Evolutionary conservation across 768 basidiomycete genomes (phyloP).

Genomic region (Pulveroboletus sp.): DNA sequence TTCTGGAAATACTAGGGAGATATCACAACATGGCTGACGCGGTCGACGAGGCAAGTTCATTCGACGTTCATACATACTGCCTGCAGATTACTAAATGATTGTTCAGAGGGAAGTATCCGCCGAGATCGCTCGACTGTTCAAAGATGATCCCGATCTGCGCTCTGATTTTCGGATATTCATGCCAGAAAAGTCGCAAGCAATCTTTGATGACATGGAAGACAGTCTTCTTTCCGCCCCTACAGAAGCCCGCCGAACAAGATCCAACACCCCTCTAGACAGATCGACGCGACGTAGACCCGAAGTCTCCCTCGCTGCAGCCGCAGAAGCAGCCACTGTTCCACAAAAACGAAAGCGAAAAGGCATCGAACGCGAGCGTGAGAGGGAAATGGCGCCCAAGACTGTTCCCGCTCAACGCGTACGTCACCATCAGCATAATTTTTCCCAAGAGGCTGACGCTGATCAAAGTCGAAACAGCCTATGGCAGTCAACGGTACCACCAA

Average conservation of each 20-base stretch:
- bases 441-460: conserved; percentile 6
- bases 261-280: conserved; percentile 32
- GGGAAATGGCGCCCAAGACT: conserved; percentile 28
- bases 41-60: conserved; percentile 52
- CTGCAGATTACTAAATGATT: background rate
- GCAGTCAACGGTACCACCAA: conserved; percentile 17
- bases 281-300: conserved; percentile 47
- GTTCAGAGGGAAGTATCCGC: conserved; percentile 60
- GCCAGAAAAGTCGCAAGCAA: conserved; percentile 54
- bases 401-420: conserved; percentile 26
- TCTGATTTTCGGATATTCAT: conserved; percentile 76
- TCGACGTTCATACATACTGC: conserved; percentile 6
- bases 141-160: conserved; percentile 71
- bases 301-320: conserved; percentile 39
- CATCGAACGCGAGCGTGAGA: conserved; percentile 41
- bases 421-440: background rate
- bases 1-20: conserved; percentile 70
- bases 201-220: conserved; percentile 44
- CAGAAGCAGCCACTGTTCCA: conserved; percentile 42
- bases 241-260: conserved; percentile 33
- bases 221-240: conserved; percentile 26
- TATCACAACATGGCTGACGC: conserved; percentile 60
- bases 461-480: conserved; percentile 22
- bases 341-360: conserved; percentile 70
- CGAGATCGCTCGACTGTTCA: conserved; percentile 68